Conservation (phyloP, 1,284 basidiomycete genomes). For the Laetiporus sulphureus region DNA sequence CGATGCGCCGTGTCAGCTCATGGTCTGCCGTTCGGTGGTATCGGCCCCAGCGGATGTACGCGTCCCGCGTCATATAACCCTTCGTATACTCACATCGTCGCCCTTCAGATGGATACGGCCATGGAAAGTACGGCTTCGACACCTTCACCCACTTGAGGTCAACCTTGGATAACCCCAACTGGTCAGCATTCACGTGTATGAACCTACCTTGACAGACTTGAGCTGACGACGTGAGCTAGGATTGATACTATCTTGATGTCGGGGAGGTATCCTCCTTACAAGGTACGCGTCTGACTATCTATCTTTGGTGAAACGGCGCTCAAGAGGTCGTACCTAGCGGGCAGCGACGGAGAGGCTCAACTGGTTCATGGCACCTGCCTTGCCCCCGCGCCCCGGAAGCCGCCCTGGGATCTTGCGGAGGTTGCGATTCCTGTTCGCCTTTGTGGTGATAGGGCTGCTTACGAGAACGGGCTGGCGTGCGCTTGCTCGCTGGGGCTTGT, state of each 20-base stretch:
- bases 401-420: conserved; percentile 11
- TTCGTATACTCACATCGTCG: not conserved
- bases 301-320: not conserved
- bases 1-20: not conserved
- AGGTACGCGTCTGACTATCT: conserved; percentile 27
- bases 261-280: conserved; percentile 62
- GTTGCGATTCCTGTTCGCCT: conserved; percentile 19
- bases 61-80: conserved; percentile 3
- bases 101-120: conserved; percentile 51
- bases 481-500: too few species aligned
- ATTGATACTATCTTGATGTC: conserved; percentile 43
- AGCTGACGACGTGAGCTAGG: too few species aligned
- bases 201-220: too few species aligned
- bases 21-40: conserved; percentile 61
- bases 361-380: conserved; percentile 19
- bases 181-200: conserved; percentile 38
- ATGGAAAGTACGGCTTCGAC: conserved; percentile 60
- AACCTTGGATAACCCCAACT: conserved; percentile 57
- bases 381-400: conserved; percentile 34
- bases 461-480: conserved; percentile 11
- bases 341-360: conserved; percentile 27
- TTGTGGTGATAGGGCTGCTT: conserved; percentile 19
- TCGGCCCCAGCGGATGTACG: conserved; percentile 68
- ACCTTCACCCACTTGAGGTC: conserved; percentile 62
- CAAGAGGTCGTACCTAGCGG: too few species aligned